Base-by-base conservation (phyloP, 345 rosid species). In the Firmiana major region DNA sequence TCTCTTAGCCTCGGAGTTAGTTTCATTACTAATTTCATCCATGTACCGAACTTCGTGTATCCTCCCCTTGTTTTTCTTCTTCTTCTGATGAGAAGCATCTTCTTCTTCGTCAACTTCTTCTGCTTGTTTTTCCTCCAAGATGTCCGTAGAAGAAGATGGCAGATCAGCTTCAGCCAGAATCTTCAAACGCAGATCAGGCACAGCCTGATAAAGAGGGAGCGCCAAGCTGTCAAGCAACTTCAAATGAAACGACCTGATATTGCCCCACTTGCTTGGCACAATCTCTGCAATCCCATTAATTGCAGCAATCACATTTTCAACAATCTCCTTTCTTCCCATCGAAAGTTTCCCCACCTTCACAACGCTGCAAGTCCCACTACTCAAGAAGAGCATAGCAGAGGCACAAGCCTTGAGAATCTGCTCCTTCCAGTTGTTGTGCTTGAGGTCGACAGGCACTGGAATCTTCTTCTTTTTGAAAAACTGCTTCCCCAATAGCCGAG, bases 341-440 rank as follows among this genome's bases (percentile, higher is more conserved):
- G 93, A 88, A 73, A 87, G 75, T 63, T 81, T 92, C 54, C 89
- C 97, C 9, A 89, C 87, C 69, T 91, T 92, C 62, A 91, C 80
- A 5, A 91, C 95, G 51, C 92, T 75, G 62, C 95, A 90, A 34
- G 97, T 91, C 19, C 95, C 97, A 3, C 86, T 85, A 73, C 88
- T 86, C 83, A 92, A 69, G 71, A 77, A 92, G 83, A 92, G 74
- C 83, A 91, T 70, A 22, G 87, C 91, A 28, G 95, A 90, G 1
- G 86, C 86, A 80, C 93, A 88, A 45, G 83, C 89, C 24, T 73
- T 89, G 54, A 85, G 86, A 43, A 92, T 78, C 85, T 91, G 97
- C 84, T 93, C 91, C 82, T 86, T 93, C 97, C 97, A 93, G 60
- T 89, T 91, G 77, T 83, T 86, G 31, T 93, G 94, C 78, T 81